phyloP scores from a whole-genome alignment of 2,329 filamentous ascomycete genomes.

The Pyrenophora seminiperda region DNA sequence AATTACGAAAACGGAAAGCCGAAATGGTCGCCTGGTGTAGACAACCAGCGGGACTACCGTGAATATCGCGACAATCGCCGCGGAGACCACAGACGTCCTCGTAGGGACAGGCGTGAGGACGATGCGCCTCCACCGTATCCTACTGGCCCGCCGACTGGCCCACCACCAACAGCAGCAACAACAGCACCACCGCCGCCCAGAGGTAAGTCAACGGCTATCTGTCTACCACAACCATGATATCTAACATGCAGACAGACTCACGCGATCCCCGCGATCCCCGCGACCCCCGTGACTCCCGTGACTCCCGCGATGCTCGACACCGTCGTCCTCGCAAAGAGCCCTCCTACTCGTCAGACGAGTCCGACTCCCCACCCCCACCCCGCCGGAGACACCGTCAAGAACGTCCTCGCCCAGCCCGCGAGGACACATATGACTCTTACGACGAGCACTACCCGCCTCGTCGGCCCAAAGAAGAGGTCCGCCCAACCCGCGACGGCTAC shows the following conservation, averaged over 20 bases:
- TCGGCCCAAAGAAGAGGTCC: conserved; percentile 15
- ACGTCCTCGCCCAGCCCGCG: conserved; percentile 22
- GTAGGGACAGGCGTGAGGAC: conserved; percentile 18
- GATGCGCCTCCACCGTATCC: conserved; percentile 25
- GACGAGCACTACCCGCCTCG: conserved; percentile 33
- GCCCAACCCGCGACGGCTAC: conserved; percentile 32
- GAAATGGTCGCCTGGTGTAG: conserved; percentile 30
- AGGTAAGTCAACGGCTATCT: conserved; percentile 2
- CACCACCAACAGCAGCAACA: conserved; percentile 12
- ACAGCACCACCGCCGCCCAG: conserved; percentile 12
- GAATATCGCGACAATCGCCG: conserved; percentile 30
- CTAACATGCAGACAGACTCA: background rate
- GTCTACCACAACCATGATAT: background rate
- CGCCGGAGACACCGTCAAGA: conserved; percentile 29
- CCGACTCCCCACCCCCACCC: conserved; percentile 31
- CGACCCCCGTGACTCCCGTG: conserved; percentile 7
- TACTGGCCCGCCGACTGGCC: background rate
- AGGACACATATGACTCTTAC: conserved; percentile 35
- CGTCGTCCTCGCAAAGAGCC: conserved; percentile 24
- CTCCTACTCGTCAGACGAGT: conserved; percentile 26
- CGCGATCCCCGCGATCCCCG: conserved; percentile 11
- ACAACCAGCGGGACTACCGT: conserved; percentile 29
- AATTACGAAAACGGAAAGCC: conserved; percentile 38
- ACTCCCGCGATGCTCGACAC: conserved; percentile 11
- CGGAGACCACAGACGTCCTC: conserved; percentile 25